Conservation (phyloP, 345 rosid species). For the Citropsis articulata region DNA sequence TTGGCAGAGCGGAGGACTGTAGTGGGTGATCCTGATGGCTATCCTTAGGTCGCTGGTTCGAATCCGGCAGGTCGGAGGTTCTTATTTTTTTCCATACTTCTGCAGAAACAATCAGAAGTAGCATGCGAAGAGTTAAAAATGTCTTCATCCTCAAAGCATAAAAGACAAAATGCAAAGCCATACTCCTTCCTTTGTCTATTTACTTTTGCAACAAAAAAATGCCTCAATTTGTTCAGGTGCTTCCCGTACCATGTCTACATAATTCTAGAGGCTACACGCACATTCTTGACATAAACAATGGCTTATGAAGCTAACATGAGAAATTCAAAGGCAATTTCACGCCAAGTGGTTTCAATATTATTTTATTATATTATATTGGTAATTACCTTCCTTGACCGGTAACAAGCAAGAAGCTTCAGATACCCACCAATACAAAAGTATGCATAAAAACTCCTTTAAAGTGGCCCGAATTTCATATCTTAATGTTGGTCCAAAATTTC, state of each 20-base stretch:
- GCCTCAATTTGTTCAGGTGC: background rate
- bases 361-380: background rate
- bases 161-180: background rate
- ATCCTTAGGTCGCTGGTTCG: constrained; percentile 89
- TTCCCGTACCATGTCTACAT: background rate
- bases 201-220: background rate
- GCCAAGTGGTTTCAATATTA: background rate
- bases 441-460: background rate
- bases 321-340: background rate
- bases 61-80: constrained; percentile 71
- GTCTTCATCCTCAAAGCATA: background rate
- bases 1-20: no score
- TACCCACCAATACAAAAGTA: background rate
- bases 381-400: background rate
- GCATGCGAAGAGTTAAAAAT: background rate
- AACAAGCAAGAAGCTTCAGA: background rate
- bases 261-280: background rate
- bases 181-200: background rate
- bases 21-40: no score
- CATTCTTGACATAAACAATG: background rate
- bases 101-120: background rate
- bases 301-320: no score
- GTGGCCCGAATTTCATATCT: background rate
- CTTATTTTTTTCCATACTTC: background rate
- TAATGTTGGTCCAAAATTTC: constrained; percentile 9